These are phyloP conservation scores for Fraxinus quadrangulata DNA, from an alignment of 257 asterid species.

Conservation along the genomic window DNA sequence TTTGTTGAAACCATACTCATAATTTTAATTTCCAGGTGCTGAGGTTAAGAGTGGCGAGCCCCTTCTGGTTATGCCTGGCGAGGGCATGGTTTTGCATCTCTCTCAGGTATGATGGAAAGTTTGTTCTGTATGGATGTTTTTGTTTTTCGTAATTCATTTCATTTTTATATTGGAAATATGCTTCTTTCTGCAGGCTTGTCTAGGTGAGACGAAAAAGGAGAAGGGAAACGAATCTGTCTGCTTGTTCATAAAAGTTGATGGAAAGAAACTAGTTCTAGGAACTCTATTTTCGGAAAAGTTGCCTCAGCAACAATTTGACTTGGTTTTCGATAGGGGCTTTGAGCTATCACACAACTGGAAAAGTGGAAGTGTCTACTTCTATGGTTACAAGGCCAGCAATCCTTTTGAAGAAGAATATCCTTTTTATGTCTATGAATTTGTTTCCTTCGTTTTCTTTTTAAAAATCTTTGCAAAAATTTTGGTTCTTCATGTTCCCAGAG, in stretches of 20 bases:
- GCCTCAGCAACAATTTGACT: slow-evolving; percentile 77
- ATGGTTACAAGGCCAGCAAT: slow-evolving; percentile 62
- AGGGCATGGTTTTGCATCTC: slow-evolving; percentile 60
- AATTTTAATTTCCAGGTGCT: slow-evolving; percentile 42
- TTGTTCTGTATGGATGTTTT: slow-evolving; percentile 1
- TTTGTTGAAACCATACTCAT: not conserved
- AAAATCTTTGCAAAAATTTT: not conserved
- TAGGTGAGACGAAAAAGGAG: slow-evolving; percentile 63
- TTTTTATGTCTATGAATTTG: slow-evolving; percentile 15
- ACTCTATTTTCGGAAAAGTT: slow-evolving; percentile 68
- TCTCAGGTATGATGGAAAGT: slow-evolving; percentile 58
- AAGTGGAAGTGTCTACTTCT: slow-evolving; percentile 69
- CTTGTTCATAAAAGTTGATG: slow-evolving; percentile 59
- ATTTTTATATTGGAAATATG: not conserved
- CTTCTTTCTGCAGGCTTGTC: slow-evolving; percentile 49
- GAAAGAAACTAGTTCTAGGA: slow-evolving; percentile 70
- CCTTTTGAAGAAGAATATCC: slow-evolving; percentile 69
- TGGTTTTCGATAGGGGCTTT: slow-evolving; percentile 57
- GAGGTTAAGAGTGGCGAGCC: slow-evolving; percentile 69
- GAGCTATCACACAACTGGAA: slow-evolving; percentile 78
- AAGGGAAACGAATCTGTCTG: slow-evolving; percentile 50
- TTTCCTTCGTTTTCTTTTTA: not conserved
- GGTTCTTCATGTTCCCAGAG: not conserved
- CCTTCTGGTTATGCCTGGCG: slow-evolving; percentile 54
- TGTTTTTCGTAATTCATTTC: not conserved